phyloP scores from a whole-genome alignment of 176 grass and related monocot species.

The Secale cereale region DNA sequence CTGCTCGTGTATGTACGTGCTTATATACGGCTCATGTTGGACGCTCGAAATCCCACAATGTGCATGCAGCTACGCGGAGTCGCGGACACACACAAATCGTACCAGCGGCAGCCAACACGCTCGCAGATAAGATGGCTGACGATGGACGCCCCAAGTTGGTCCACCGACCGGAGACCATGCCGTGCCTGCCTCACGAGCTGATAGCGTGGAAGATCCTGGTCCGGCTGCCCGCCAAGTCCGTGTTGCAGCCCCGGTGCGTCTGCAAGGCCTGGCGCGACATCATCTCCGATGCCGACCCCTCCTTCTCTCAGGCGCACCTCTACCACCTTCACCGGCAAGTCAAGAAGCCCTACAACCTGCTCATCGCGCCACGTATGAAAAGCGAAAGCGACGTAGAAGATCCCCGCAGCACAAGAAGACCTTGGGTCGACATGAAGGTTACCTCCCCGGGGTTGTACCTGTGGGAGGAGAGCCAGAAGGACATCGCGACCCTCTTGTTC shows the following conservation, averaged over 20 bases:
- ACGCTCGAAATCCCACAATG: no score
- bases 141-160: no score
- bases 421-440: neutral
- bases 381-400: neutral
- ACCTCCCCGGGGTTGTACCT: neutral
- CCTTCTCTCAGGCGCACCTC: neutral
- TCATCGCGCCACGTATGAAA: neutral
- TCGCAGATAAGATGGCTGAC: no score
- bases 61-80: no score
- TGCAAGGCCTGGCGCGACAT: slow-evolving; percentile 12
- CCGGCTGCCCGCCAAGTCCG: neutral
- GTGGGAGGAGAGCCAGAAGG: neutral
- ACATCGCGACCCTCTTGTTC: neutral
- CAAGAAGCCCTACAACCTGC: neutral
- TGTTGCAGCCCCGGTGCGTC: neutral
- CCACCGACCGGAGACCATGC: no score
- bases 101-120: no score
- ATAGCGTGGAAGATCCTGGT: neutral
- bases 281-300: neutral
- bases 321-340: neutral
- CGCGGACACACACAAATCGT: no score
- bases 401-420: no score
- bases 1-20: no score
- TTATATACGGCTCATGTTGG: no score
- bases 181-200: no score